Evolutionary conservation across 345 rosid genomes (phyloP), one percentile per base, ranked within the genome.

Genomic region (Eucalyptus erythrocorys): DNA sequence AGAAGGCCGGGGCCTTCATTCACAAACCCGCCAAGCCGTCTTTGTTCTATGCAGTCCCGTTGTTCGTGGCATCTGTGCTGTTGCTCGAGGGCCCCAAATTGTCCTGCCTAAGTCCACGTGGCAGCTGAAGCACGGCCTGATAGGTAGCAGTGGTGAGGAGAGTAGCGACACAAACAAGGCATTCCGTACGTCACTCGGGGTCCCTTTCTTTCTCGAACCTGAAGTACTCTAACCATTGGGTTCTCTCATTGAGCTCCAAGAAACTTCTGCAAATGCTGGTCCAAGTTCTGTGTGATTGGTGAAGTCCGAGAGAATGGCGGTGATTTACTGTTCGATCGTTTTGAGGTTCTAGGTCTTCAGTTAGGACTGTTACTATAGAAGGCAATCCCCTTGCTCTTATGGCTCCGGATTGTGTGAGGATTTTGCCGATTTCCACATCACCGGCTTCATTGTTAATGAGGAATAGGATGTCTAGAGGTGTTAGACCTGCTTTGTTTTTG

Each of bases 51-150:
- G 45, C 8, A 51, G 8, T 86, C 42, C 57, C 10, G 5, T 5
- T 14, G 16, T 34, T 86, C 30, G 57, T 45, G 34, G 37, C 53
- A 30, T 34, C 8, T 6, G 87, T 86, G 45, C 26, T 24, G 47
- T 15, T 86, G 37, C 43, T 85, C 47, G 48, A 47, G 3, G 32
- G 15, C n/a, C 42, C 55, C 32, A 87, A 88, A 86, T 91, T 87
- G 68, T 89, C 93, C 87, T 91, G 93, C 94, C 93, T 90, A 1
- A 90, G 85, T 19, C 94, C 92, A 26, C 92, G 91, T 1, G 92
- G 94, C 48, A 91, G 91, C 66, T 82, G 91, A 50, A 90, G 61
- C 2, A 79, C 93, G 37, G 93, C 92, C 86, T 91, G 92, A 87
- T 90, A 92, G 85, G 94, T 94, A 1, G 92, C 81, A 27, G 93